phyloP scores from a whole-genome alignment of 768 basidiomycete genomes.

The Cystobasidium tubakii region DNA sequence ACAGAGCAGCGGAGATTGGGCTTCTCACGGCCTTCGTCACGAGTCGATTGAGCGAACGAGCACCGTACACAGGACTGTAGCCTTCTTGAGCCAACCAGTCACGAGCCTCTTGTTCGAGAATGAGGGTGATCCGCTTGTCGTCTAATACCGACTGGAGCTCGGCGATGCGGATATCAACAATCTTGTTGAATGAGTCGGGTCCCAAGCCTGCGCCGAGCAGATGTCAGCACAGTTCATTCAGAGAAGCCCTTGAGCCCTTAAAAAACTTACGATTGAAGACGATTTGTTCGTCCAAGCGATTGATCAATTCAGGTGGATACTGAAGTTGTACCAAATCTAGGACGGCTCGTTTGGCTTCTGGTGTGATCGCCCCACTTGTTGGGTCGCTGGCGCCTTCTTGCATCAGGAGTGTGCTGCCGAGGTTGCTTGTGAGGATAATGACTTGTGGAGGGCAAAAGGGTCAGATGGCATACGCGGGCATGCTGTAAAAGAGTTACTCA shows the following conservation, averaged over 20 bases:
- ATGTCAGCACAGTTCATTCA: no score
- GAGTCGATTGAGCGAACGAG: conserved; percentile 80
- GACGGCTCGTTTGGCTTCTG: conserved; percentile 47
- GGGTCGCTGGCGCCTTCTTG: conserved; percentile 45
- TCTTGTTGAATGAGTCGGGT: conserved; percentile 47
- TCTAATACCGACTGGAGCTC: conserved; percentile 76
- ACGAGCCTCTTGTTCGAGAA: conserved; percentile 62
- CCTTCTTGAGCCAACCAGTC: conserved; percentile 68
- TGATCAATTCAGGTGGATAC: conserved; percentile 30
- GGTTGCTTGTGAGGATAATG: conserved; percentile 43
- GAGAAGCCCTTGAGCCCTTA: no score
- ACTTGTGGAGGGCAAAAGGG: conserved; percentile 5
- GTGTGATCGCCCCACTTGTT: conserved; percentile 43
- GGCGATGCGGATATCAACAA: conserved; percentile 78
- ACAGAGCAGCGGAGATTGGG: conserved; percentile 15
- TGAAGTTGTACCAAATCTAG: conserved; percentile 47
- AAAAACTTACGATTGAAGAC: conserved; percentile 29
- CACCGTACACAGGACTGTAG: conserved; percentile 65
- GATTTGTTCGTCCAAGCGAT: conserved; percentile 23
- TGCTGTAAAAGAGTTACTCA: neutral
- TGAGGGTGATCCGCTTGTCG: conserved; percentile 68
- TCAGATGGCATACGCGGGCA: neutral
- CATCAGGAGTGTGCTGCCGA: conserved; percentile 22
- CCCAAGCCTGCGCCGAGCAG: neutral
- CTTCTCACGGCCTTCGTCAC: conserved; percentile 51